Evolutionary conservation across 1,284 basidiomycete genomes (phyloP).

Genomic region (Kalmanozyma brasiliensis): DNA sequence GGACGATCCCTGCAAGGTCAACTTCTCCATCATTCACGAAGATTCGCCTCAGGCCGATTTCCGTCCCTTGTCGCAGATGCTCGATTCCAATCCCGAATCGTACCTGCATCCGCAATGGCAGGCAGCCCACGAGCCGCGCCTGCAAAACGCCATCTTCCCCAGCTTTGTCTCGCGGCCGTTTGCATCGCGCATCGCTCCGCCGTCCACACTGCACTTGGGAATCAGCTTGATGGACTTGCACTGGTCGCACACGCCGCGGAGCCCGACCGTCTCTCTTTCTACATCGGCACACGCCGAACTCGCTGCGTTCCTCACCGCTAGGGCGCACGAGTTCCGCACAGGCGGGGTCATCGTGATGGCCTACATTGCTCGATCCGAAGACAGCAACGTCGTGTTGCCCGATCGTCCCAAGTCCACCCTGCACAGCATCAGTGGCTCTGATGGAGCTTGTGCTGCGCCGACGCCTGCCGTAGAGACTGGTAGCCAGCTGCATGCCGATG

Average conservation of each 20-base stretch:
- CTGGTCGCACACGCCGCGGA: constrained; percentile 66
- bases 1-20: constrained; percentile 51
- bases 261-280: constrained; percentile 58
- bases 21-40: constrained; percentile 67
- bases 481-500: constrained; percentile 1
- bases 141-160: constrained; percentile 65
- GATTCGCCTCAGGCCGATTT: constrained; percentile 66
- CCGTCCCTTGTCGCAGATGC: constrained; percentile 59
- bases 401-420: constrained; percentile 44
- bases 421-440: constrained; percentile 21
- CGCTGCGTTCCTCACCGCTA: constrained; percentile 65
- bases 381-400: constrained; percentile 40
- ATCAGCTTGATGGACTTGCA: constrained; percentile 69
- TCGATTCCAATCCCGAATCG: constrained; percentile 62
- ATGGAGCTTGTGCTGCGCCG: constrained; percentile 15
- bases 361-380: constrained; percentile 67
- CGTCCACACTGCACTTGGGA: constrained; percentile 65
- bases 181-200: constrained; percentile 66
- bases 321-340: constrained; percentile 68
- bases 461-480: constrained; percentile 7
- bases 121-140: constrained; percentile 47
- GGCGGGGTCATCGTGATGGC: constrained; percentile 68
- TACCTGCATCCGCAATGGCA: constrained; percentile 65
- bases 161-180: constrained; percentile 65
- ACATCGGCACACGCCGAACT: constrained; percentile 68